Percentiles rank a stretch among this genome's conserved stretches.
phyloP scores from a whole-genome alignment of 805 yeast genomes.

The Ogataea nakhonphanomensis region DNA sequence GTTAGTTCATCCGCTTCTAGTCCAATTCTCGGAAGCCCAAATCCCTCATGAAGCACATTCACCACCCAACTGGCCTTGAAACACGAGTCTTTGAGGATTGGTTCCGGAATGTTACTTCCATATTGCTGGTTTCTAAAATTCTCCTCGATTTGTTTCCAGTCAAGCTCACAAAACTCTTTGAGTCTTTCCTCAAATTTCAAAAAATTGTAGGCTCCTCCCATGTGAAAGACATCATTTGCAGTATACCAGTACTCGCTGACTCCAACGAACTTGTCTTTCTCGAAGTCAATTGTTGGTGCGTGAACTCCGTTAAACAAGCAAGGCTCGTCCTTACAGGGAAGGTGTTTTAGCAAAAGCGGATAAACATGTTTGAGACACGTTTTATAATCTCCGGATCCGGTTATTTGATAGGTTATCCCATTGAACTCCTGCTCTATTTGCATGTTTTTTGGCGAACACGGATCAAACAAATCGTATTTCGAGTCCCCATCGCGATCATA shows the following conservation, averaged over 20 bases:
- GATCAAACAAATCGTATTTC: constrained; percentile 56
- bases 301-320: constrained; percentile 95
- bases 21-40: constrained; percentile 74
- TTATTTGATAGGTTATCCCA: constrained; percentile 46
- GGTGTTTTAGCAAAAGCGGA: constrained; percentile 71
- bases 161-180: constrained; percentile 67
- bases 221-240: constrained; percentile 82
- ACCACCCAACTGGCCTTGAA: constrained; percentile 95
- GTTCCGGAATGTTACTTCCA: constrained; percentile 50
- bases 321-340: constrained; percentile 84
- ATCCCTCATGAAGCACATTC: constrained; percentile 87
- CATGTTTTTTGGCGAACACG: constrained; percentile 75
- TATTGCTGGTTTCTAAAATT: constrained; percentile 55
- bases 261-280: constrained; percentile 81
- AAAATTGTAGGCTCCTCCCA: constrained; percentile 87
- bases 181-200: constrained; percentile 63
- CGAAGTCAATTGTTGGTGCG: constrained; percentile 83
- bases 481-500: constrained; percentile 46
- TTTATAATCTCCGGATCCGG: constrained; percentile 78
- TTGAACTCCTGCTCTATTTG: constrained; percentile 44
- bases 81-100: constrained; percentile 70
- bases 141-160: constrained; percentile 57
- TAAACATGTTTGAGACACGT: constrained; percentile 67
- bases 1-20: constrained; percentile 40
- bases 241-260: constrained; percentile 98